These are phyloP conservation scores for Vaucheria bursata DNA, from an alignment of 352 stramenopile genomes.

Conservation along the genomic window DNA sequence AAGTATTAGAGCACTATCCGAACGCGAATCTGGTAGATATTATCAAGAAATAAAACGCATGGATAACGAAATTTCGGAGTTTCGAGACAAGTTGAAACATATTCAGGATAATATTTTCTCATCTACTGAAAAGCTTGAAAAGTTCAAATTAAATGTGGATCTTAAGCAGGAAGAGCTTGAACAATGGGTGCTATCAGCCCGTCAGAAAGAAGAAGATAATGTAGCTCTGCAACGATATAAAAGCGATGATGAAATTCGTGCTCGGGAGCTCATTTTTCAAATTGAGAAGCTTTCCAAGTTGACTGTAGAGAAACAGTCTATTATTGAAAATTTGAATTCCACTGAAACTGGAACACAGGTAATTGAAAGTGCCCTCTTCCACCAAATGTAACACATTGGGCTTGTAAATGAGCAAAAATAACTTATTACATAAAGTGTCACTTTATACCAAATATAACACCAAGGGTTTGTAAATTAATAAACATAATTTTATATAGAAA, in stretches of 20 bases:
- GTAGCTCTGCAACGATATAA: conserved; percentile 82
- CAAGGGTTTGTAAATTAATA: too few species aligned
- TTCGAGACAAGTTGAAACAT: conserved; percentile 70
- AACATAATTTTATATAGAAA: too few species aligned
- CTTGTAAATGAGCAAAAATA: too few species aligned
- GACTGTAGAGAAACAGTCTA: background rate
- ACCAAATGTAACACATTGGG: too few species aligned
- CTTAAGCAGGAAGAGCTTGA: conserved; percentile 96
- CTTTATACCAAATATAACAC: too few species aligned
- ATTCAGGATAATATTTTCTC: conserved; percentile 80
- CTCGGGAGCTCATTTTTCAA: background rate
- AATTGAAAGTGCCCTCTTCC: too few species aligned
- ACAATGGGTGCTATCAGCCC: conserved; percentile 84
- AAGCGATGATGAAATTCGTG: conserved; percentile 68
- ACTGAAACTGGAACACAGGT: background rate
- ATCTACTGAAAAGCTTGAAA: conserved; percentile 84
- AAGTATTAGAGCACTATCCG: conserved; percentile 77
- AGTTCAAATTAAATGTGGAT: conserved; percentile 92
- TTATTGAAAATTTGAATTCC: background rate
- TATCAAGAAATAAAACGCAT: conserved; percentile 51
- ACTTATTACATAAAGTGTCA: too few species aligned
- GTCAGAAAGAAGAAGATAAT: conserved; percentile 90
- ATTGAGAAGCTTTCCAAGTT: background rate
- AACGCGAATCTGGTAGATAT: conserved; percentile 73
- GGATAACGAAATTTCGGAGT: conserved; percentile 62